A percentile compares a stretch with the other conserved stretches of the same genome.
Conservation (phyloP, 1,284 basidiomycete species). For the Takashimella koratensis region DNA sequence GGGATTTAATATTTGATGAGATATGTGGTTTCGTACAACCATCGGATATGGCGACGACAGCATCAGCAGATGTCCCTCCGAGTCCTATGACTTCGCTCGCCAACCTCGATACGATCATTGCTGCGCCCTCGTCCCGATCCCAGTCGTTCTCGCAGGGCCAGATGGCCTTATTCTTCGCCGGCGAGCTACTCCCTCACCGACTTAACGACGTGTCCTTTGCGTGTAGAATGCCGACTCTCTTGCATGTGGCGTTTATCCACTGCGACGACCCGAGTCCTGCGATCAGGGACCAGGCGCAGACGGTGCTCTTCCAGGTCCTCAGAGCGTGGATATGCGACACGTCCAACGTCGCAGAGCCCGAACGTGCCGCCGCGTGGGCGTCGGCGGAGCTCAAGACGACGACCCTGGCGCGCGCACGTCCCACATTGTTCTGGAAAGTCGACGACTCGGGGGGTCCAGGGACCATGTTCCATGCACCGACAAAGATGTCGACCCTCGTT, state of each 20-base stretch:
- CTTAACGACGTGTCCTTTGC: slow-evolving; percentile 63
- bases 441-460: slow-evolving; percentile 55
- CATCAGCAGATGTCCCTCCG: slow-evolving; percentile 66
- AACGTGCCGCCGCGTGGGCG: slow-evolving; percentile 27
- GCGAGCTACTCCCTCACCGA: slow-evolving; percentile 74
- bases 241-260: slow-evolving; percentile 79
- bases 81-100: slow-evolving; percentile 56
- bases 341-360: slow-evolving; percentile 20
- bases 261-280: slow-evolving; percentile 71
- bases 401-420: slow-evolving; percentile 46
- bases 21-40: slow-evolving; percentile 81
- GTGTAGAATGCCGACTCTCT: slow-evolving; percentile 65
- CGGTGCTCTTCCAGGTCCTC: slow-evolving; percentile 73
- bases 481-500: slow-evolving; percentile 70
- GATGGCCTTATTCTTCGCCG: slow-evolving; percentile 80
- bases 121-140: slow-evolving; percentile 25
- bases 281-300: slow-evolving; percentile 66
- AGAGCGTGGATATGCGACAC: slow-evolving; percentile 64
- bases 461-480: slow-evolving; percentile 46
- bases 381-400: slow-evolving; percentile 58
- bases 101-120: slow-evolving; percentile 44
- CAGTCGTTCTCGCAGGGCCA: slow-evolving; percentile 68
- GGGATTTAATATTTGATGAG: slow-evolving; percentile 72
- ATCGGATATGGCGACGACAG: slow-evolving; percentile 67
- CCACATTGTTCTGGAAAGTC: slow-evolving; percentile 65